Conservation (phyloP, 2,329 filamentous ascomycete genomes). For the Metarhizium brunneum region DNA sequence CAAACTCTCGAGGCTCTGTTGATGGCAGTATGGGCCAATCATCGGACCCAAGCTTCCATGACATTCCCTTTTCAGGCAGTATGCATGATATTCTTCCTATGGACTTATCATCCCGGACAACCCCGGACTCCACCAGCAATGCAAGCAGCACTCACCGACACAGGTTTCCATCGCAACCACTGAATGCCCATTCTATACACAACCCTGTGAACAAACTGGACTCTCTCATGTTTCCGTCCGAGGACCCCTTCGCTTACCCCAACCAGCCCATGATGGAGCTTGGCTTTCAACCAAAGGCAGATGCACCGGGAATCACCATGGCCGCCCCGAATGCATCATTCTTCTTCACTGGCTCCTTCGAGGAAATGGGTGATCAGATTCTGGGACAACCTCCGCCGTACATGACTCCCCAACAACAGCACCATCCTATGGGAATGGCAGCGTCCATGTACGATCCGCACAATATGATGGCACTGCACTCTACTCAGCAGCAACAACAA, state of each 20-base stretch:
- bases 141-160: constrained; percentile 29
- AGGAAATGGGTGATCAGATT: constrained; percentile 65
- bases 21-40: constrained; percentile 22
- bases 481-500: constrained; percentile 8
- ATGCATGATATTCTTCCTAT: constrained; percentile 36
- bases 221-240: constrained; percentile 71
- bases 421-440: constrained; percentile 31
- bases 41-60: constrained; percentile 22
- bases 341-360: constrained; percentile 44
- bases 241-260: constrained; percentile 71
- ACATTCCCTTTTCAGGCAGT: constrained; percentile 27
- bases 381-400: constrained; percentile 64
- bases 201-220: constrained; percentile 59
- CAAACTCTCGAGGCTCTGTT: constrained; percentile 20
- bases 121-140: constrained; percentile 33
- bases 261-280: constrained; percentile 63
- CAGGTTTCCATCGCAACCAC: constrained; percentile 21
- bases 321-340: constrained; percentile 32
- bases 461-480: constrained; percentile 31
- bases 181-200: constrained; percentile 19
- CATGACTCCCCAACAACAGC: constrained; percentile 44
- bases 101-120: constrained; percentile 33
- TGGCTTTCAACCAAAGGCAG: constrained; percentile 29
- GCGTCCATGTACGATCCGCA: constrained; percentile 35
- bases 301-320: constrained; percentile 22